These are phyloP conservation scores for Boletus subparvulus DNA, from an alignment of 768 basidiomycete genomes.

Conservation along the genomic window DNA sequence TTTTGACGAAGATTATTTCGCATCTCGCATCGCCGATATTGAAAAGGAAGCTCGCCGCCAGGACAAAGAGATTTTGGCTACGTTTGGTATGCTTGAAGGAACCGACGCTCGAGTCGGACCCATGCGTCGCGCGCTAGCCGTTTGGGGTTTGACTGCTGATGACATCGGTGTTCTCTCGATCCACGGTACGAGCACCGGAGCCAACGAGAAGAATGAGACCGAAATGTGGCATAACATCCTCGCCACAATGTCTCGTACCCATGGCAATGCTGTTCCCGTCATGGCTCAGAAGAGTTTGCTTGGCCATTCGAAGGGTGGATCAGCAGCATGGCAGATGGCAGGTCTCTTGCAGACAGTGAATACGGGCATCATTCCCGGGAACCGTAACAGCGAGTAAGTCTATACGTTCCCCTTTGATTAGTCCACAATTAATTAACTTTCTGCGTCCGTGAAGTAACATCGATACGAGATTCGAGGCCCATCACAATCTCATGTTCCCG, in stretches of 20 bases:
- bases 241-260: constrained; percentile 81
- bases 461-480: constrained; percentile 88
- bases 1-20: constrained; percentile 67
- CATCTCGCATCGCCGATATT: constrained; percentile 75
- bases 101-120: constrained; percentile 83
- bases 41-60: constrained; percentile 90
- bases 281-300: constrained; percentile 97
- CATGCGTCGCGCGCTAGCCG: constrained; percentile 90
- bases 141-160: constrained; percentile 94
- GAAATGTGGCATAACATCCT: constrained; percentile 96
- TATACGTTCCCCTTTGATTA: neutral
- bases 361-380: constrained; percentile 89
- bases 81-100: constrained; percentile 95
- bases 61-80: constrained; percentile 89
- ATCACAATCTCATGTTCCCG: constrained; percentile 93
- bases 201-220: constrained; percentile 97
- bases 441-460: constrained; percentile 62
- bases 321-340: constrained; percentile 97
- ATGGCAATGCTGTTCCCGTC: constrained; percentile 95
- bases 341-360: constrained; percentile 85
- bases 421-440: constrained; percentile 1
- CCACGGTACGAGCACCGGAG: constrained; percentile 84
- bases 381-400: constrained; percentile 93
- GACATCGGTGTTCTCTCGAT: constrained; percentile 90
- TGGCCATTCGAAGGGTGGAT: constrained; percentile 97